phyloP scores from a whole-genome alignment of 2,329 filamentous ascomycete species.

The Aspergillus phoenicis region DNA sequence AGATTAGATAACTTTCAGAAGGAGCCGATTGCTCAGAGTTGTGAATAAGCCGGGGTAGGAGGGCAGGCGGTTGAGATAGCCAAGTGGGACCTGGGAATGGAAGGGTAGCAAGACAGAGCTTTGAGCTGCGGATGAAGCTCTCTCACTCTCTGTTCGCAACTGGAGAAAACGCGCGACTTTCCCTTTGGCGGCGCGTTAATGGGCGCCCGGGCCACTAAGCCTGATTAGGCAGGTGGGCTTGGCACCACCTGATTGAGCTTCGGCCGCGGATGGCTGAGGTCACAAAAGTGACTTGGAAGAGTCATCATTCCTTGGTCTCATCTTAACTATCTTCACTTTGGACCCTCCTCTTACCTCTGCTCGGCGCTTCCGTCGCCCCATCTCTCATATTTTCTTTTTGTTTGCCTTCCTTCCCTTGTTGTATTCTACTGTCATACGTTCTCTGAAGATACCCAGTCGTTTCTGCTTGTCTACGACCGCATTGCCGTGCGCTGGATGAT shows the following conservation, averaged over 20 bases:
- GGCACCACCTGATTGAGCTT: slow-evolving; percentile 20
- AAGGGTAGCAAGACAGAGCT: slow-evolving; percentile 17
- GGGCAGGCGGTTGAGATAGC: not conserved
- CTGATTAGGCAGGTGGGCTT: slow-evolving; percentile 23
- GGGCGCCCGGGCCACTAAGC: slow-evolving; percentile 30
- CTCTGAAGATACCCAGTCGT: slow-evolving; percentile 24
- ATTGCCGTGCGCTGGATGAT: slow-evolving; percentile 17
- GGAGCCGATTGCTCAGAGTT: slow-evolving; percentile 5
- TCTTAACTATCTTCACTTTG: not conserved
- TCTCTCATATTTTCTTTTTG: slow-evolving; percentile 4
- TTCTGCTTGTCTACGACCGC: slow-evolving; percentile 20
- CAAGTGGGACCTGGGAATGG: not conserved
- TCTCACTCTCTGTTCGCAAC: slow-evolving; percentile 8
- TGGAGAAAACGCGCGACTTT: slow-evolving; percentile 30
- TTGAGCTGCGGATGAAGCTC: slow-evolving; percentile 20
- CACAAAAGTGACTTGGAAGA: slow-evolving; percentile 6
- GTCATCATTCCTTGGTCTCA: slow-evolving; percentile 9
- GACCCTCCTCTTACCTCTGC: not conserved
- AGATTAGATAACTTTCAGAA: not conserved
- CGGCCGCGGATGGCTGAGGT: not conserved
- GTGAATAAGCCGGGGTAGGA: not conserved
- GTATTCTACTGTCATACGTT: slow-evolving; percentile 21
- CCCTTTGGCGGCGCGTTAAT: slow-evolving; percentile 39
- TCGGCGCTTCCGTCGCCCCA: slow-evolving; percentile 14
- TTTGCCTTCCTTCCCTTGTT: slow-evolving; percentile 20